Evolutionary conservation across 345 rosid genomes (phyloP).

Genomic region (Eucalyptus albens): DNA sequence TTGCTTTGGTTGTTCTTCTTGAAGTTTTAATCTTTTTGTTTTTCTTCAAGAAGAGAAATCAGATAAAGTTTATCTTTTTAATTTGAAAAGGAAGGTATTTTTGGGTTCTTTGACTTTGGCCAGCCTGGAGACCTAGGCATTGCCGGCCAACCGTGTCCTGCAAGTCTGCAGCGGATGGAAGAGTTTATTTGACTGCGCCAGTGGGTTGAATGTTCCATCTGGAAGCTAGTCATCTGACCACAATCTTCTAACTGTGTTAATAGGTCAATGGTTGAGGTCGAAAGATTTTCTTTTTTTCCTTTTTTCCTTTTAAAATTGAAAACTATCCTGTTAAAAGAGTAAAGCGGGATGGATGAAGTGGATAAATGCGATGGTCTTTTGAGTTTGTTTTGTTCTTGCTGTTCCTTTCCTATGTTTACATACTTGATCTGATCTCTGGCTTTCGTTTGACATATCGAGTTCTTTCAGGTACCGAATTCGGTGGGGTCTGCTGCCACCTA

Average conservation of each 20-base stretch:
- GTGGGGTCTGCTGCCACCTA: constrained; percentile 65
- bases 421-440: not conserved
- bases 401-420: not conserved
- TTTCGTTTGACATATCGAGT: not conserved
- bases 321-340: not conserved
- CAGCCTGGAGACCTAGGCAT: not conserved
- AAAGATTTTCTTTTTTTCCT: not conserved
- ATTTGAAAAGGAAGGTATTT: not conserved
- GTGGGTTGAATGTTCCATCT: not conserved
- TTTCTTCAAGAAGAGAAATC: not conserved
- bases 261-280: not conserved
- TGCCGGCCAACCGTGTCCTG: not conserved
- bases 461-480: constrained; percentile 62
- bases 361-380: not conserved
- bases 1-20: not conserved
- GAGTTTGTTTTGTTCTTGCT: not conserved
- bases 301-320: not conserved
- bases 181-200: not conserved
- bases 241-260: not conserved
- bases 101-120: not conserved
- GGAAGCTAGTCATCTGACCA: not conserved
- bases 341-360: not conserved
- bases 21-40: not conserved
- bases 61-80: not conserved
- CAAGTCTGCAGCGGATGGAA: not conserved